Base-by-base conservation (phyloP, 1,139 yeast species). In the Suhomyces bolitotheri region DNA sequence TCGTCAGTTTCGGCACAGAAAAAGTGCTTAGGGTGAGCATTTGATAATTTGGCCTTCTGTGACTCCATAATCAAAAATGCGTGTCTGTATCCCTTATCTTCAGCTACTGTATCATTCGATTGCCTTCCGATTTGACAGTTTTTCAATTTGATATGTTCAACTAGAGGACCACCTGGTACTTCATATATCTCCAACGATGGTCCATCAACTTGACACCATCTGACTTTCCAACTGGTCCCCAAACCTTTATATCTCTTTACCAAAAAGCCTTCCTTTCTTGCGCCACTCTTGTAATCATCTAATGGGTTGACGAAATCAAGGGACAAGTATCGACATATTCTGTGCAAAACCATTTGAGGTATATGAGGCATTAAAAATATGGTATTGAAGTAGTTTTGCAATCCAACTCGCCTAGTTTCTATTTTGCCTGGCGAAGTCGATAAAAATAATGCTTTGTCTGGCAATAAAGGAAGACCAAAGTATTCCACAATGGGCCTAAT, bases 1-100 rank as follows among this genome's bases (percentile, higher is more conserved):
- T 67, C 71, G 35, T 84, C 87, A 1, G 84, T 78, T 56, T 89
- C 96, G 2, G 95, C 88, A 60, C 95, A 88, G 42, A 89, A 73
- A 34, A 81, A 76, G 56, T 85, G 89, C 40, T 79, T 80, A 2
- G 78, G 73, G 23, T 54, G 58, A 2, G 78, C 66, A 14, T 73
- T 64, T 1, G 82, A 71, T n/a, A 76, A 60, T 32, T 77, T 73
- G 17, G 78, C 70, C 48, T 77, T 79, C 43, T 73, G 76, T 5
- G 76, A 71, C 53, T 87, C 96, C 63, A 77, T 67, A 1, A 88
- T 66, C 25, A 83, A 67, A 52, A 88, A 83, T 0, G 92, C 95
- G 62, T 86, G 90, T 39, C 87, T 69, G 37, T 81, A 82, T 2
- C 90, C 88, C 40, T 77, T 75, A 38, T 78, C 87, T 48, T 80